These are phyloP conservation scores for Vaccinium corymbosum DNA, from an alignment of 148 eudicot species.

Conservation along the genomic window DNA sequence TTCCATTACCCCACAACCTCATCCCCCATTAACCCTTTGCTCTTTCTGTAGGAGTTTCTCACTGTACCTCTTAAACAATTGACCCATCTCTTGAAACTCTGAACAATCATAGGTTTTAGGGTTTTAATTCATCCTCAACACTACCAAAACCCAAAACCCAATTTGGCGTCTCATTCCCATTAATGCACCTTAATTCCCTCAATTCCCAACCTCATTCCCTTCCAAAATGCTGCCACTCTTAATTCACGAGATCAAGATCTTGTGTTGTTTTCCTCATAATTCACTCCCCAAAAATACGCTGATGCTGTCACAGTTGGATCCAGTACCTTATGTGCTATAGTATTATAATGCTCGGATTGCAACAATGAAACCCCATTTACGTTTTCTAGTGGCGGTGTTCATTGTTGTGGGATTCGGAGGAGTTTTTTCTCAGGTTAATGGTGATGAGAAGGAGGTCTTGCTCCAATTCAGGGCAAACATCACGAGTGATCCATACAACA, in stretches of 20 bases:
- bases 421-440: constrained; percentile 40
- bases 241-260: background rate
- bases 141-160: constrained; percentile 6
- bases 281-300: constrained; percentile 3
- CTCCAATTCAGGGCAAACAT: constrained; percentile 80
- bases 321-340: constrained; percentile 10
- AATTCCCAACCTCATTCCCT: background rate
- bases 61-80: background rate
- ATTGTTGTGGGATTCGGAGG: constrained; percentile 26
- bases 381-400: constrained; percentile 16
- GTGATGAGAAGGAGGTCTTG: constrained; percentile 61
- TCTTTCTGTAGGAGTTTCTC: background rate
- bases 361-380: constrained; percentile 40
- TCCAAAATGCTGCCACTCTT: background rate
- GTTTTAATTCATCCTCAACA: constrained; percentile 19
- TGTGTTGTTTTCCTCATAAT: background rate
- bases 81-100: background rate
- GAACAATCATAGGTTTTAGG: constrained; percentile 17
- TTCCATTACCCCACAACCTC: background rate
- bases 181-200: background rate
- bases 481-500: constrained; percentile 62
- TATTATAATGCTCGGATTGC: constrained; percentile 44
- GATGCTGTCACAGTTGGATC: constrained; percentile 27
- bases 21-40: background rate
- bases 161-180: background rate